phyloP scores from a whole-genome alignment of 805 yeast genomes.

The Lachancea sp. region DNA sequence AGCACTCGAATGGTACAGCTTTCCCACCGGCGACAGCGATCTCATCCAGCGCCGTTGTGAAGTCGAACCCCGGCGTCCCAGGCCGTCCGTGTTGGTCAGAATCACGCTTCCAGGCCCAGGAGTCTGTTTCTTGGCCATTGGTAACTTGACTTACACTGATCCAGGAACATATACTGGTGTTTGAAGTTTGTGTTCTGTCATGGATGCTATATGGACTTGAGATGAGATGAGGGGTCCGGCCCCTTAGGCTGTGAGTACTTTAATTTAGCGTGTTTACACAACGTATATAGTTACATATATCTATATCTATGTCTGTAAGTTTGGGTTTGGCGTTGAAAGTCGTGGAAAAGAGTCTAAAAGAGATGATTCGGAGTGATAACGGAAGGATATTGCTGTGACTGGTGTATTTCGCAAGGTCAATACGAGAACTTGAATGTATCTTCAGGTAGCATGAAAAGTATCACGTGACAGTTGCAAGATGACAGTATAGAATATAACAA shows the following conservation, averaged over 20 bases:
- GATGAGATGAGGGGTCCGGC: neutral
- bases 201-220: neutral
- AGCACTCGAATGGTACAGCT: conserved; percentile 8
- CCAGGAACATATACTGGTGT: neutral
- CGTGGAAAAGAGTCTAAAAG: no score
- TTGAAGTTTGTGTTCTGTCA: neutral
- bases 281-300: neutral
- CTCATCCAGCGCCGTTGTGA: conserved; percentile 5
- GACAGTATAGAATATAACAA: no score
- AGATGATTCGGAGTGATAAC: no score
- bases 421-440: no score
- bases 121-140: neutral
- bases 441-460: no score
- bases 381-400: no score
- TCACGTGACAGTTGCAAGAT: no score
- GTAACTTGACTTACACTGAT: neutral
- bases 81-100: neutral
- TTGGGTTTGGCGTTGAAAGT: no score
- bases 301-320: no score
- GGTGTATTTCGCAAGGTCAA: no score
- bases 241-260: neutral
- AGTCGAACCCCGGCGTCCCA: neutral
- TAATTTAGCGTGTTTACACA: no score
- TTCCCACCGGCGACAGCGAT: conserved; percentile 9
- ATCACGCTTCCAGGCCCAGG: neutral